Conservation (phyloP, 2,329 filamentous ascomycete species). For the Apiospora hydei region DNA sequence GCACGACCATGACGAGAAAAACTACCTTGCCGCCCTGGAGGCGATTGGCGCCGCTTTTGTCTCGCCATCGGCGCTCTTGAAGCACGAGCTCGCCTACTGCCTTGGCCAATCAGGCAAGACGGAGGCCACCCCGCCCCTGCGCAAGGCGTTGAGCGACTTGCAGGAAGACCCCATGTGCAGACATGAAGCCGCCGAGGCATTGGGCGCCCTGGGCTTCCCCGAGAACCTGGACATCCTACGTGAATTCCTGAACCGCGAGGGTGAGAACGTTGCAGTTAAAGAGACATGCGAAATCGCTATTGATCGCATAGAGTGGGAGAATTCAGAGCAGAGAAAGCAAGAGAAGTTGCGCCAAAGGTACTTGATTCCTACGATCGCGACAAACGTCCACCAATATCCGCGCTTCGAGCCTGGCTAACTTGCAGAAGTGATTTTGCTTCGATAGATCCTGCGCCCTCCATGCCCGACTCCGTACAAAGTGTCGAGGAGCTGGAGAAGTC, state of each 20-base stretch:
- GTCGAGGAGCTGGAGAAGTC: constrained; percentile 78
- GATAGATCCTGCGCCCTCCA: constrained; percentile 91
- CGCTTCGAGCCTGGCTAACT: constrained; percentile 36
- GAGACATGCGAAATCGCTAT: constrained; percentile 98
- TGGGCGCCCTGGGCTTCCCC: constrained; percentile 83
- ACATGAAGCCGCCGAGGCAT: constrained; percentile 94
- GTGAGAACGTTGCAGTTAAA: constrained; percentile 81
- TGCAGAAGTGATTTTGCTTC: constrained; percentile 85
- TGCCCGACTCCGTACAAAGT: constrained; percentile 72
- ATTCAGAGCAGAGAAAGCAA: constrained; percentile 71
- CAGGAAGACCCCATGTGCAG: constrained; percentile 94
- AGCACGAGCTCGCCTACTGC: constrained; percentile 97
- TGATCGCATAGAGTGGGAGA: constrained; percentile 92
- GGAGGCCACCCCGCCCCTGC: constrained; percentile 76
- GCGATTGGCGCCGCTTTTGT: constrained; percentile 89
- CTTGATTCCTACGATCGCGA: constrained; percentile 31
- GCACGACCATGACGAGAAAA: constrained; percentile 67
- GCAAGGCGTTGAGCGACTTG: constrained; percentile 76
- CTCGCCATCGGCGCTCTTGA: constrained; percentile 87
- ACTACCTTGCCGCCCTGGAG: constrained; percentile 61
- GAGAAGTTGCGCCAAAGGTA: constrained; percentile 87
- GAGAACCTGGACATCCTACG: constrained; percentile 77
- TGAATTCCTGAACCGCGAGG: constrained; percentile 74
- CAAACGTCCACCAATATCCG: not conserved
- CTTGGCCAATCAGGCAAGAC: constrained; percentile 87